Evolutionary conservation across 2,329 filamentous ascomycete species (phyloP).

Genomic region (Xylariaceae sp.): DNA sequence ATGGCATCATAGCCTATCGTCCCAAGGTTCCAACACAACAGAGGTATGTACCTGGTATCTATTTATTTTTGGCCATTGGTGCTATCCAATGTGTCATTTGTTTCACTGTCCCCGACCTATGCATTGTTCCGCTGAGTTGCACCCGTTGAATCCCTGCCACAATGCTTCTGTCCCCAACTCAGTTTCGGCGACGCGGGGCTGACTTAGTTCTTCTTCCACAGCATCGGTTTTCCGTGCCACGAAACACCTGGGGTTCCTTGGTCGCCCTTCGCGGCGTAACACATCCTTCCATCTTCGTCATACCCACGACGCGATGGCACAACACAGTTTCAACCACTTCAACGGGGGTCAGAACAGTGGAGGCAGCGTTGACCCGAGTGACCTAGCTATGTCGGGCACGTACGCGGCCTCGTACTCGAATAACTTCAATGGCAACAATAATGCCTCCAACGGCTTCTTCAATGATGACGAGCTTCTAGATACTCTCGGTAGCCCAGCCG

Average conservation of each 20-base stretch:
- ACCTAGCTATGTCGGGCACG: slow-evolving; percentile 72
- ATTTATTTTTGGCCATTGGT: background rate
- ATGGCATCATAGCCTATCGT: slow-evolving; percentile 23
- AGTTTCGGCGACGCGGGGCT: slow-evolving; percentile 38
- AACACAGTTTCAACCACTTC: slow-evolving; percentile 63
- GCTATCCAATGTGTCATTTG: background rate
- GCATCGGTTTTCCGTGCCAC: slow-evolving; percentile 29
- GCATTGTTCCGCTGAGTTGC: slow-evolving; percentile 8
- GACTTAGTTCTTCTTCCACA: slow-evolving; percentile 33
- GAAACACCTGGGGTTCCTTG: slow-evolving; percentile 16
- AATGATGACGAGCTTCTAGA: slow-evolving; percentile 90
- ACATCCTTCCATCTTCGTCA: slow-evolving; percentile 19
- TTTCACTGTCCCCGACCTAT: slow-evolving; percentile 7
- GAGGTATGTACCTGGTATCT: slow-evolving; percentile 15
- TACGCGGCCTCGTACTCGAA: slow-evolving; percentile 69
- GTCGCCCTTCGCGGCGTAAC: slow-evolving; percentile 26
- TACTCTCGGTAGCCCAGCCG: slow-evolving; percentile 64
- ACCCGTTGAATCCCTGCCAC: slow-evolving; percentile 18
- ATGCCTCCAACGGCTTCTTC: slow-evolving; percentile 76
- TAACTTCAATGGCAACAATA: slow-evolving; percentile 61
- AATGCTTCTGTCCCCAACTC: slow-evolving; percentile 8
- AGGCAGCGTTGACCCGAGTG: slow-evolving; percentile 80
- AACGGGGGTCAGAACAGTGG: slow-evolving; percentile 59
- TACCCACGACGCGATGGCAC: slow-evolving; percentile 52
- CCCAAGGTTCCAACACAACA: background rate